A percentile compares a stretch with the other conserved stretches of the same genome.
Conservation (phyloP, 2,329 filamentous ascomycete species). For the Orbilia oligospora region DNA sequence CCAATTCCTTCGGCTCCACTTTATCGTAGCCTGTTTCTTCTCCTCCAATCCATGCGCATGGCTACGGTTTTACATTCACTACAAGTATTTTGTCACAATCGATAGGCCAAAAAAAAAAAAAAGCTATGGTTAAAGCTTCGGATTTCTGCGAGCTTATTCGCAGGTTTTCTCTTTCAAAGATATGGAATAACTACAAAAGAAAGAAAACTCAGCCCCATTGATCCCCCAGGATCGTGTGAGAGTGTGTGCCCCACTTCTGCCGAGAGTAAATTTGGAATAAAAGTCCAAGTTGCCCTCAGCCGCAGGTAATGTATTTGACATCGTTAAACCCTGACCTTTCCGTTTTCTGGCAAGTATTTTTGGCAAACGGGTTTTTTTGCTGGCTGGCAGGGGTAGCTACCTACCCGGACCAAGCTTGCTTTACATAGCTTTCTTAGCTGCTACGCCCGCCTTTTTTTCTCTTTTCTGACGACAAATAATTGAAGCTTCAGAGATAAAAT, state of each 20-base stretch:
- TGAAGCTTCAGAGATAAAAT: background rate
- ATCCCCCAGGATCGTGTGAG: slow-evolving; percentile 26
- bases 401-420: slow-evolving; percentile 13
- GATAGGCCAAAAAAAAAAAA: too few relatives aligned
- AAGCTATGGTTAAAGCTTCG: too few relatives aligned
- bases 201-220: slow-evolving; percentile 37
- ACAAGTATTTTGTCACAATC: background rate
- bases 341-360: slow-evolving; percentile 60
- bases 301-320: slow-evolving; percentile 56
- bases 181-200: background rate
- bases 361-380: slow-evolving; percentile 58
- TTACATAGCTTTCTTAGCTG: slow-evolving; percentile 32
- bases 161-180: background rate
- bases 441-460: background rate
- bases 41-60: too few relatives aligned
- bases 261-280: slow-evolving; percentile 57
- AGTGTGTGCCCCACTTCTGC: slow-evolving; percentile 20
- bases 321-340: slow-evolving; percentile 38
- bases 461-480: slow-evolving; percentile 30
- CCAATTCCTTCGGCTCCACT: slow-evolving; percentile 32
- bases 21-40: background rate
- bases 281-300: slow-evolving; percentile 47
- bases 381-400: slow-evolving; percentile 52
- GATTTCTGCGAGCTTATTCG: slow-evolving; percentile 21
- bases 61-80: background rate